Percentiles rank a stretch among this genome's conserved stretches.
Conservation (phyloP, 345 rosid species). For the Ceriops tagal region DNA sequence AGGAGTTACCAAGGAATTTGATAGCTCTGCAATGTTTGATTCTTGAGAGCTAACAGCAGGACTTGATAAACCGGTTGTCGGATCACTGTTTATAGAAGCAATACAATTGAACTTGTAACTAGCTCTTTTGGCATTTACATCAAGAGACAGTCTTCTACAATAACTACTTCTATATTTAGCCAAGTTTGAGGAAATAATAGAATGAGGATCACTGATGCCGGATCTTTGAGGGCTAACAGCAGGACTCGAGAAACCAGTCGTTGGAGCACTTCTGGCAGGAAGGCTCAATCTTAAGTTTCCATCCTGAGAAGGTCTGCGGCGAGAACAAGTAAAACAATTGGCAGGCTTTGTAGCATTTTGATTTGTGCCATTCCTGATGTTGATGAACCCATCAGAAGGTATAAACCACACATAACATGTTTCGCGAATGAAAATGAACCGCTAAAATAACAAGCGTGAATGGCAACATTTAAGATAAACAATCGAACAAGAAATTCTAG, state of each 20-base stretch:
- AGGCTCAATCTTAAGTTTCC: constrained; percentile 29
- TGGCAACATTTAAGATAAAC: too few relatives aligned
- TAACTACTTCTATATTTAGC: constrained; percentile 16
- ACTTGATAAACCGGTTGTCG: constrained; percentile 47
- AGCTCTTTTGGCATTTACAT: constrained; percentile 26
- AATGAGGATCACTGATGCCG: constrained; percentile 14
- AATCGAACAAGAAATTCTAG: too few relatives aligned
- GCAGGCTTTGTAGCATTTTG: constrained; percentile 13
- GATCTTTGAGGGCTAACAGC: constrained; percentile 40
- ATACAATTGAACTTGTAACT: constrained; percentile 28
- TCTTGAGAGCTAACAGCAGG: constrained; percentile 46
- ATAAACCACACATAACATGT: too few relatives aligned
- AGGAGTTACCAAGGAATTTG: constrained; percentile 16
- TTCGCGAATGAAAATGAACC: too few relatives aligned
- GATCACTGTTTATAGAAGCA: constrained; percentile 50
- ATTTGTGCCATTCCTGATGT: constrained; percentile 28
- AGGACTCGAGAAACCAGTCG: constrained; percentile 51
- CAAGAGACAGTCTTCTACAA: constrained; percentile 29
- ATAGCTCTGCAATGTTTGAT: constrained; percentile 18
- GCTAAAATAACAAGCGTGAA: too few relatives aligned
- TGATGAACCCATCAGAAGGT: too few relatives aligned
- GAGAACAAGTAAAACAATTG: constrained; percentile 15
- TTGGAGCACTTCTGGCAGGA: constrained; percentile 59
- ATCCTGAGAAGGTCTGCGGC: constrained; percentile 24
- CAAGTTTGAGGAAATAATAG: not conserved